Percentiles rank a stretch among this genome's conserved stretches.
These are phyloP conservation scores for Mycosarcoma mackinlayi DNA, from an alignment of 1,284 basidiomycete species.

Conservation along the genomic window DNA sequence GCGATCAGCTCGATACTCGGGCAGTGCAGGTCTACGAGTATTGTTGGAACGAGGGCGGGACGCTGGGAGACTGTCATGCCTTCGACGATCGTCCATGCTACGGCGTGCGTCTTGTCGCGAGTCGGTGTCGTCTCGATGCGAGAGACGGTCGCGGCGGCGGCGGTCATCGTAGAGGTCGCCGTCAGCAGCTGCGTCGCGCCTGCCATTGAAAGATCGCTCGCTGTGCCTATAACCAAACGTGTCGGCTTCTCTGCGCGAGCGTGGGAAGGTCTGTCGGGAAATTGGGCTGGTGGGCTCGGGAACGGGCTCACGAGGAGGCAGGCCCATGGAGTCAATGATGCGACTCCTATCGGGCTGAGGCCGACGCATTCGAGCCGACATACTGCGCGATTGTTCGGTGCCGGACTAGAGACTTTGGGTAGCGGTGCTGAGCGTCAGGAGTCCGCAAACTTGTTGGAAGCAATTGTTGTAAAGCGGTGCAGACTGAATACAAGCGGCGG, in stretches of 20 bases:
- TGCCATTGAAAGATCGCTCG: slow-evolving; percentile 35
- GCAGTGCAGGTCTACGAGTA: slow-evolving; percentile 28
- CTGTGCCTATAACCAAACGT: slow-evolving; percentile 12
- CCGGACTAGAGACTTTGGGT: background rate
- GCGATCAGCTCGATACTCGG: slow-evolving; percentile 18
- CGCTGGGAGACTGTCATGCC: slow-evolving; percentile 24
- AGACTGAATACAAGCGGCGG: too few species aligned
- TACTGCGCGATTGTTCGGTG: background rate
- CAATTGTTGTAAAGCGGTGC: background rate
- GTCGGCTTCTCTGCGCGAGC: slow-evolving; percentile 32
- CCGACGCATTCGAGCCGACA: slow-evolving; percentile 28
- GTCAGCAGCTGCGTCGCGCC: slow-evolving; percentile 11
- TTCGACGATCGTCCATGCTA: slow-evolving; percentile 9
- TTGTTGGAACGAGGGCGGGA: slow-evolving; percentile 15
- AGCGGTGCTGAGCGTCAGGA: too few species aligned
- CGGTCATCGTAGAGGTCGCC: slow-evolving; percentile 14
- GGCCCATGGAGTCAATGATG: slow-evolving; percentile 44
- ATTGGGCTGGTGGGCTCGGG: slow-evolving; percentile 30
- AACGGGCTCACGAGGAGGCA: slow-evolving; percentile 37
- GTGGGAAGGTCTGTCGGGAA: slow-evolving; percentile 23
- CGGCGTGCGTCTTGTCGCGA: slow-evolving; percentile 17
- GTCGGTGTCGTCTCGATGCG: slow-evolving; percentile 17
- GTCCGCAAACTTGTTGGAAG: background rate
- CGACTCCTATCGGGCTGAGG: slow-evolving; percentile 32
- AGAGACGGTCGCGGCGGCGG: slow-evolving; percentile 13